These are phyloP conservation scores for Botryotinia calthae DNA, from an alignment of 2,329 filamentous ascomycete species.

Conservation along the genomic window DNA sequence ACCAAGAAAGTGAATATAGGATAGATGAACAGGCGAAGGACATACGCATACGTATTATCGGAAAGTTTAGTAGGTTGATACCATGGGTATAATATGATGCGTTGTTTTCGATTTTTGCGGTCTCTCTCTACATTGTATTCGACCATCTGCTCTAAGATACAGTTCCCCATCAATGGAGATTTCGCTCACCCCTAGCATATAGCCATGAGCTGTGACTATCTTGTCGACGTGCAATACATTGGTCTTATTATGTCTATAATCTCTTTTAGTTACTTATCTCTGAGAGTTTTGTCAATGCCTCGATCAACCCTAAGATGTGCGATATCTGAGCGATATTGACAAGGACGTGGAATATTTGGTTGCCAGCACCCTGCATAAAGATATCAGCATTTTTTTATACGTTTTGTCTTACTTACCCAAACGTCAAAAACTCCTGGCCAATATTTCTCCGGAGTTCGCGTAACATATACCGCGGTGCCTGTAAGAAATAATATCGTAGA, in stretches of 20 bases:
- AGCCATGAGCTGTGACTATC: background rate
- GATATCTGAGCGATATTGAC: background rate
- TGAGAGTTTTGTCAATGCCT: background rate
- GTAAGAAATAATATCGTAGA: too few relatives aligned
- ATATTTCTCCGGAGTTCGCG: background rate
- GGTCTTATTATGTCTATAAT: background rate
- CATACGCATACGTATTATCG: background rate
- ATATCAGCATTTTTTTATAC: background rate
- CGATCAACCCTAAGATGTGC: background rate
- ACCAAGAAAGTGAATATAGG: slow-evolving; percentile 48
- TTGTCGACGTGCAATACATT: background rate
- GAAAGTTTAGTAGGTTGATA: background rate
- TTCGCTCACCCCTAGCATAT: background rate
- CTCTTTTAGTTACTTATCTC: background rate
- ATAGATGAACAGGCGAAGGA: background rate
- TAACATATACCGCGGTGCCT: too few relatives aligned
- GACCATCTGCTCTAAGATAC: background rate
- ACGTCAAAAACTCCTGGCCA: background rate
- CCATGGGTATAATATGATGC: background rate
- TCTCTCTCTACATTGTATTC: background rate
- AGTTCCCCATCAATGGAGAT: background rate
- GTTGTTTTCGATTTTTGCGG: background rate
- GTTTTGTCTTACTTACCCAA: background rate
- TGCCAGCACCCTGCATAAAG: background rate
- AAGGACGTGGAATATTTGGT: background rate